Evolutionary conservation across 768 basidiomycete species (phyloP).

Genomic region (Mycena crocata): DNA sequence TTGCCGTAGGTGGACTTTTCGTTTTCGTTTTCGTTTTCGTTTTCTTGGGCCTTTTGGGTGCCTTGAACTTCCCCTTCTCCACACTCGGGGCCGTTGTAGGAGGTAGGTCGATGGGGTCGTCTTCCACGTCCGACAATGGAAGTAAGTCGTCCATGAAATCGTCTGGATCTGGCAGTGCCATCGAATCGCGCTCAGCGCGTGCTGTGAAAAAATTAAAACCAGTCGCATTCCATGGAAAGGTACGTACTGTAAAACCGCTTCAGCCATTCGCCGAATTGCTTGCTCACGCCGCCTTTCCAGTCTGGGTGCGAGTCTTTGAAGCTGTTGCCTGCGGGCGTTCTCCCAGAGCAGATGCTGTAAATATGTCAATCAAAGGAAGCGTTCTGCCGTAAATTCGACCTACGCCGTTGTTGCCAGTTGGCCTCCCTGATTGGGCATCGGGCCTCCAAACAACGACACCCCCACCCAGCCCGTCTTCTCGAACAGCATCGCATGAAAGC

Average conservation of each 20-base stretch:
- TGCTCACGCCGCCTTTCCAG: not conserved
- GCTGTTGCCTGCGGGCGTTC: not conserved
- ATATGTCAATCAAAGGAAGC: not conserved
- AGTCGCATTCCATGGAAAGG: too few relatives aligned
- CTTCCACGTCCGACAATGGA: not conserved
- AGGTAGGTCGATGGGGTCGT: too few relatives aligned
- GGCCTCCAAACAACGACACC: slow-evolving; percentile 2
- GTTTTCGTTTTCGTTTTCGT: too few relatives aligned
- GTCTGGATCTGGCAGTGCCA: not conserved
- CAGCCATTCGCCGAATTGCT: not conserved
- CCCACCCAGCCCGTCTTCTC: slow-evolving; percentile 12
- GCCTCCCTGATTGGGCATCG: not conserved
- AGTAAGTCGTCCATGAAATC: not conserved
- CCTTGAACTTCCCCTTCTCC: too few relatives aligned
- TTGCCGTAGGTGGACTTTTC: too few relatives aligned
- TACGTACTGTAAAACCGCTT: not conserved
- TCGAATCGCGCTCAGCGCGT: not conserved
- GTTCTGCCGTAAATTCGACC: not conserved
- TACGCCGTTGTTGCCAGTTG: not conserved
- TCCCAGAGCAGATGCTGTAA: slow-evolving; percentile 1
- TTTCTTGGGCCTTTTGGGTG: too few relatives aligned
- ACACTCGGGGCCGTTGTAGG: too few relatives aligned
- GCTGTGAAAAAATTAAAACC: not conserved
- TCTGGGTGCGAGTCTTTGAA: slow-evolving; percentile 11
- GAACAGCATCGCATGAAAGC: not conserved